A percentile compares a stretch with the other conserved stretches of the same genome.
phyloP scores from a whole-genome alignment of 1,139 yeast genomes.

The Zygotorulaspora mrakii region DNA sequence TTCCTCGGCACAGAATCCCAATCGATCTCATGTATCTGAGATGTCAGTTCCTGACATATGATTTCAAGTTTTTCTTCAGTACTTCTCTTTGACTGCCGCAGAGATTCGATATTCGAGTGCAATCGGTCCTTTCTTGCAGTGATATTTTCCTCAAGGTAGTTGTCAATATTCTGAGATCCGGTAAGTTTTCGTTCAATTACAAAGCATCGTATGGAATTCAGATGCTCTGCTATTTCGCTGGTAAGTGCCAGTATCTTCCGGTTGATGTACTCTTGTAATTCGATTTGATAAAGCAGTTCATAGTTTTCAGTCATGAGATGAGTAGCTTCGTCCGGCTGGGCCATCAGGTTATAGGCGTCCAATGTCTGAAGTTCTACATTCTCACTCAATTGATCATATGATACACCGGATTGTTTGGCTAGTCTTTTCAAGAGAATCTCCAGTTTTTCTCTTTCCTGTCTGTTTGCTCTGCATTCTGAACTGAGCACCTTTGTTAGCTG shows the following conservation, averaged over 20 bases:
- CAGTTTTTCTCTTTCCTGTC: conserved; percentile 25
- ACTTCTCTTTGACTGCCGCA: conserved; percentile 14
- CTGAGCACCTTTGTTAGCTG: conserved; percentile 23
- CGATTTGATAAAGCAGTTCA: conserved; percentile 29
- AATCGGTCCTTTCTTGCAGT: conserved; percentile 17
- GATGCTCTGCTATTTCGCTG: conserved; percentile 30
- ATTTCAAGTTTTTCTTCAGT: conserved; percentile 19
- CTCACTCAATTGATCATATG: conserved; percentile 27
- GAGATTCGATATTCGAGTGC: conserved; percentile 12
- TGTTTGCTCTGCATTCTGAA: conserved; percentile 16
- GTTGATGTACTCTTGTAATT: conserved; percentile 33
- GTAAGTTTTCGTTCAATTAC: conserved; percentile 29
- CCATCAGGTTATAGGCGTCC: conserved; percentile 14
- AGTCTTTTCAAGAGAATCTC: conserved; percentile 28
- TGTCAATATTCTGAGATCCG: conserved; percentile 12
- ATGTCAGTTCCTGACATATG: conserved; percentile 18
- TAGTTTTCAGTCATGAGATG: conserved; percentile 29
- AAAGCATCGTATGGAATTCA: conserved; percentile 31
- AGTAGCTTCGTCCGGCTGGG: conserved; percentile 19
- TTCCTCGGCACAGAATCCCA: conserved; percentile 25
- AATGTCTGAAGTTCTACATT: conserved; percentile 16
- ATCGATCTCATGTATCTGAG: conserved; percentile 18
- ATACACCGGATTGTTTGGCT: conserved; percentile 32
- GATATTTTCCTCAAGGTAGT: conserved; percentile 12
- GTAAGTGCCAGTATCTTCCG: conserved; percentile 27